Conservation (phyloP, 352 stramenopile species). For the Pythium periplocum region DNA sequence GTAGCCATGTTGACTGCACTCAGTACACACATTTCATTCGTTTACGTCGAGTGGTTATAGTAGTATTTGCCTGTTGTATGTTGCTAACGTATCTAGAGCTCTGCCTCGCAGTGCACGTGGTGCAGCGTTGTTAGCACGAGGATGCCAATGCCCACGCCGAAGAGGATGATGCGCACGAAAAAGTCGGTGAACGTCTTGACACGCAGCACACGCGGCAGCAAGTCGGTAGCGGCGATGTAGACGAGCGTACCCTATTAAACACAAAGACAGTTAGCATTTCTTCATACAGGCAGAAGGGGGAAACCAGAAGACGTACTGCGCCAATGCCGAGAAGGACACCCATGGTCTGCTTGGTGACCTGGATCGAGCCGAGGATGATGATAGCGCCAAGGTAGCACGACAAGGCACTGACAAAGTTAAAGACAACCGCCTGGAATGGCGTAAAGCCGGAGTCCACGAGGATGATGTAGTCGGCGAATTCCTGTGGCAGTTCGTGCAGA, state of each 20-base stretch:
- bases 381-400: slow-evolving; percentile 67
- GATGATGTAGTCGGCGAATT: slow-evolving; percentile 85
- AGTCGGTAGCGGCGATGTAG: slow-evolving; percentile 69
- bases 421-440: slow-evolving; percentile 46
- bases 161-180: slow-evolving; percentile 31
- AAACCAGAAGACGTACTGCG: slow-evolving; percentile 47
- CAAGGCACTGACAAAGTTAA: slow-evolving; percentile 83
- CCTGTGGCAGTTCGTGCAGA: slow-evolving; percentile 84
- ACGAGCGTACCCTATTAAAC: slow-evolving; percentile 39
- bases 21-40: background rate
- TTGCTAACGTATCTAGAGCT: slow-evolving; percentile 8
- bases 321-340: slow-evolving; percentile 71
- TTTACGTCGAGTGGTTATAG: background rate
- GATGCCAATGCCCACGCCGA: slow-evolving; percentile 56
- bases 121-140: slow-evolving; percentile 85
- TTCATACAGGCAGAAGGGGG: background rate
- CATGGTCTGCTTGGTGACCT: slow-evolving; percentile 55
- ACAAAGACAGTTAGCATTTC: background rate
- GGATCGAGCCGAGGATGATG: slow-evolving; percentile 48
- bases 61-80: slow-evolving; percentile 6
- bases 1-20: too few relatives aligned
- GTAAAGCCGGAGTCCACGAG: slow-evolving; percentile 69
- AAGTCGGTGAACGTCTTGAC: slow-evolving; percentile 41
- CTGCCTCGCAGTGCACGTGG: slow-evolving; percentile 78
- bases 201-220: slow-evolving; percentile 42